These are phyloP conservation scores for Aspergillus clavatus DNA, from an alignment of 2,329 filamentous ascomycete genomes.

Conservation along the genomic window DNA sequence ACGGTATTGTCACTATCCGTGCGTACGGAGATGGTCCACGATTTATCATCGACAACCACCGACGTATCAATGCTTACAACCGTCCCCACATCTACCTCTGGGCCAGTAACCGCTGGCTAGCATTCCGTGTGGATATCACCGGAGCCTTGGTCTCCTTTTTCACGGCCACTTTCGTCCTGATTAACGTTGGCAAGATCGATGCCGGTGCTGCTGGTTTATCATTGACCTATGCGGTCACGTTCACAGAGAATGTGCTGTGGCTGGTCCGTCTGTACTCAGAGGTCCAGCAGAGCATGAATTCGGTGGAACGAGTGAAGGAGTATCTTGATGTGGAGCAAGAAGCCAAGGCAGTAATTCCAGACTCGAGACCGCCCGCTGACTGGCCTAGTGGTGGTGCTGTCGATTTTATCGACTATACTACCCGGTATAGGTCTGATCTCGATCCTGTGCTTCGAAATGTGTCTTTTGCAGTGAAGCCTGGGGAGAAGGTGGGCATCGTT, in stretches of 20 bases:
- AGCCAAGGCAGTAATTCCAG: constrained; percentile 69
- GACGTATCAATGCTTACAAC: constrained; percentile 82
- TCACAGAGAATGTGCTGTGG: constrained; percentile 96
- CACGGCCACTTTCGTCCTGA: constrained; percentile 82
- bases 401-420: constrained; percentile 84
- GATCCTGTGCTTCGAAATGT: constrained; percentile 80
- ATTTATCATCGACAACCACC: constrained; percentile 87
- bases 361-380: constrained; percentile 68
- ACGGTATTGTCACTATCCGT: constrained; percentile 91
- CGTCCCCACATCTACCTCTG: constrained; percentile 94
- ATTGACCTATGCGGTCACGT: constrained; percentile 91
- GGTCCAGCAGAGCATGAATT: constrained; percentile 99
- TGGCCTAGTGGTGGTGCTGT: constrained; percentile 86
- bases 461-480: constrained; percentile 77
- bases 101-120: constrained; percentile 95
- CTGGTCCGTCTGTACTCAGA: constrained; percentile 87
- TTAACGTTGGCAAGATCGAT: constrained; percentile 77
- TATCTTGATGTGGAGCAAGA: constrained; percentile 96
- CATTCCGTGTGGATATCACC: constrained; percentile 83
- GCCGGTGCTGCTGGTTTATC: constrained; percentile 90
- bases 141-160: constrained; percentile 92
- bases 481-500: constrained; percentile 93
- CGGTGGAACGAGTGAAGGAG: constrained; percentile 94
- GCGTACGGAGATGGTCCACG: constrained; percentile 91
- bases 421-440: constrained; percentile 80